A percentile compares a stretch with the other conserved stretches of the same genome.
phyloP scores from a whole-genome alignment of 2,329 filamentous ascomycete genomes.

The Aureobasidium sp. region DNA sequence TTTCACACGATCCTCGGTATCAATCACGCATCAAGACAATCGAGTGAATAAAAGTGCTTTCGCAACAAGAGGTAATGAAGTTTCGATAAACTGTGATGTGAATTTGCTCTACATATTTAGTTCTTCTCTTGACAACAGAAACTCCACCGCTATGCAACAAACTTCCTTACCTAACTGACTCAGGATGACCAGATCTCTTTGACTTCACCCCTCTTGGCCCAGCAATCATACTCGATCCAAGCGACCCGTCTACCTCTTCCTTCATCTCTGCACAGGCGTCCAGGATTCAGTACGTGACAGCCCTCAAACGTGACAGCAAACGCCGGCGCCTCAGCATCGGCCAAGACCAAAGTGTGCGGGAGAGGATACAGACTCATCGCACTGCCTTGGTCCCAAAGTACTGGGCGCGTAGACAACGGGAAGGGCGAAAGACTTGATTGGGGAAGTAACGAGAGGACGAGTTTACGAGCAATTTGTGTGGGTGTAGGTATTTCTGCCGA shows the following conservation, averaged over 20 bases:
- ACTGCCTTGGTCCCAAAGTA: conserved; percentile 81
- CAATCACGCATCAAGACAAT: too few relatives aligned
- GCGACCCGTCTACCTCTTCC: conserved; percentile 57
- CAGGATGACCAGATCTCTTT: conserved; percentile 46
- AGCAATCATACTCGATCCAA: conserved; percentile 83
- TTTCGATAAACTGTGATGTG: not conserved
- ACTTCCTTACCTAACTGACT: not conserved
- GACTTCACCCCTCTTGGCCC: conserved; percentile 52
- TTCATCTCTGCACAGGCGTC: conserved; percentile 58
- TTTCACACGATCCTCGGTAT: too few relatives aligned
- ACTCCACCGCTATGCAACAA: not conserved
- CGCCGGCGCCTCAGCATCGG: conserved; percentile 71
- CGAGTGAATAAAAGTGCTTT: too few relatives aligned
- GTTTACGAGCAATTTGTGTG: conserved; percentile 25
- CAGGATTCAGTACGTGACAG: conserved; percentile 92
- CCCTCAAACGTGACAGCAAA: conserved; percentile 92
- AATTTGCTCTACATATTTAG: not conserved
- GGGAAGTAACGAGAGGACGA: conserved; percentile 87
- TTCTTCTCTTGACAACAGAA: not conserved
- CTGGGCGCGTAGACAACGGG: conserved; percentile 66
- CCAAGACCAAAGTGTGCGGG: conserved; percentile 74
- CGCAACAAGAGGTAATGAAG: too few relatives aligned
- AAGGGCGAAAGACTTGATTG: conserved; percentile 88
- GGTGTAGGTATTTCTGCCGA: conserved; percentile 22
- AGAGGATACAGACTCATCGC: conserved; percentile 79